These are phyloP conservation scores for Salicornia ramosissima DNA, from an alignment of 148 eudicot species.

Conservation along the genomic window DNA sequence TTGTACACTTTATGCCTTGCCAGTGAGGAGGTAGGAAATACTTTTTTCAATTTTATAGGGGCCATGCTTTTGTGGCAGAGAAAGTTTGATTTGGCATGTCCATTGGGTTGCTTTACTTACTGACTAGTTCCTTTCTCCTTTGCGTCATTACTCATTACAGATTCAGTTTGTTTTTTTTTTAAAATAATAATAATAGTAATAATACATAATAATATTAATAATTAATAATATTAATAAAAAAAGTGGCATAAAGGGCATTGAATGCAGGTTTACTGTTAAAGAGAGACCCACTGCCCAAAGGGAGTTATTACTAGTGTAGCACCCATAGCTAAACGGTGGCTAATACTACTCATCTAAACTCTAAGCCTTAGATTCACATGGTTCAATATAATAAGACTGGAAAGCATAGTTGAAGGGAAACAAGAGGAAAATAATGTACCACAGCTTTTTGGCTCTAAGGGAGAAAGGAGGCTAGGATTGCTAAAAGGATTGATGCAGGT, in stretches of 20 bases:
- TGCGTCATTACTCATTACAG: too few species aligned
- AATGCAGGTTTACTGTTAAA: not conserved
- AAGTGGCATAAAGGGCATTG: not conserved
- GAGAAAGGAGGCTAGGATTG: not conserved
- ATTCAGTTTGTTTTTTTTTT: too few species aligned
- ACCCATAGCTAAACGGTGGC: not conserved
- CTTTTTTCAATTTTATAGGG: not conserved
- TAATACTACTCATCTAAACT: not conserved
- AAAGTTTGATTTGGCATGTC: not conserved
- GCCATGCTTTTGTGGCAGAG: not conserved
- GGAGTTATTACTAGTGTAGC: not conserved
- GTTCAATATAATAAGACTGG: not conserved
- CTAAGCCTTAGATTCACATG: not conserved
- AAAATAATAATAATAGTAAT: too few species aligned
- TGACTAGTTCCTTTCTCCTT: too few species aligned
- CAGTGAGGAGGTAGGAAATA: not conserved
- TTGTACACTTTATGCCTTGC: not conserved
- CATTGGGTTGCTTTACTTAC: too few species aligned
- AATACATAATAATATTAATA: too few species aligned
- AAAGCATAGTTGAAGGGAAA: not conserved
- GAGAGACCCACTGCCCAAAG: slow-evolving; percentile 1
- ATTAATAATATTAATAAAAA: too few species aligned
- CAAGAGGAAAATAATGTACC: not conserved
- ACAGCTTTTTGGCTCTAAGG: not conserved
- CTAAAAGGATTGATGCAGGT: not conserved